Evolutionary conservation across 2,329 filamentous ascomycete genomes (phyloP).

Genomic region (Trematosphaeria pertusa): DNA sequence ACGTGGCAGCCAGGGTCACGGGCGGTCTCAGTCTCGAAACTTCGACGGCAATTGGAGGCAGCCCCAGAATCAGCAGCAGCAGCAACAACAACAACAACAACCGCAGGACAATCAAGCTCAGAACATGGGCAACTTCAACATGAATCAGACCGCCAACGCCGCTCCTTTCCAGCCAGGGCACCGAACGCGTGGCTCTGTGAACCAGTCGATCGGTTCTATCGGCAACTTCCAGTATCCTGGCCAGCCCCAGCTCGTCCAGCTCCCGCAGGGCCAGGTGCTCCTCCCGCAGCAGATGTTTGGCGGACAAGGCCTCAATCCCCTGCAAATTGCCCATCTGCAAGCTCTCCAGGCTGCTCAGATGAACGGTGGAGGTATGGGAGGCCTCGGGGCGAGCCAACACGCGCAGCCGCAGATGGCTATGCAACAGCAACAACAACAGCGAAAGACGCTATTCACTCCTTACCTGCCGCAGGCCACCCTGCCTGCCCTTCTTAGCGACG

Average conservation of each 20-base stretch:
- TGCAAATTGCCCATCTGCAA: constrained; percentile 90
- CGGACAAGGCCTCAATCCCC: constrained; percentile 83
- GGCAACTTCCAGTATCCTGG: constrained; percentile 88
- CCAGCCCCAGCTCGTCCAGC: constrained; percentile 86
- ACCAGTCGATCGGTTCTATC: constrained; percentile 80
- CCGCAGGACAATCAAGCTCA: constrained; percentile 53
- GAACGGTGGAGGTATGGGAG: constrained; percentile 73
- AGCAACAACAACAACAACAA: constrained; percentile 50
- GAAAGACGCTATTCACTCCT: constrained; percentile 97
- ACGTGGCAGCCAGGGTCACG: constrained; percentile 80
- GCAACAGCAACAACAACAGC: constrained; percentile 84
- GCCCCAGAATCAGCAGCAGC: constrained; percentile 62
- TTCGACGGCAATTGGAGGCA: constrained; percentile 99
- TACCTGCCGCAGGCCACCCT: constrained; percentile 95
- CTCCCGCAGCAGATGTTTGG: constrained; percentile 84
- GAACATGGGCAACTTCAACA: constrained; percentile 68
- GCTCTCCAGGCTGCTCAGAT: constrained; percentile 89
- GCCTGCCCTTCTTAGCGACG: constrained; percentile 86
- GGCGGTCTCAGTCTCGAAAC: constrained; percentile 84
- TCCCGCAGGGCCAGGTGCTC: constrained; percentile 82
- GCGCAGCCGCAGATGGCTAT: constrained; percentile 67
- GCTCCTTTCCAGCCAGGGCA: constrained; percentile 91
- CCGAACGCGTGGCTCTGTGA: constrained; percentile 82
- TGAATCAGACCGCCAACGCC: constrained; percentile 73
- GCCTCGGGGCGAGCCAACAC: constrained; percentile 73